Evolutionary conservation across 495 filamentous ascomycete species (phyloP), one percentile per base, ranked within the genome.

Genomic region (Penicillium antarcticum): DNA sequence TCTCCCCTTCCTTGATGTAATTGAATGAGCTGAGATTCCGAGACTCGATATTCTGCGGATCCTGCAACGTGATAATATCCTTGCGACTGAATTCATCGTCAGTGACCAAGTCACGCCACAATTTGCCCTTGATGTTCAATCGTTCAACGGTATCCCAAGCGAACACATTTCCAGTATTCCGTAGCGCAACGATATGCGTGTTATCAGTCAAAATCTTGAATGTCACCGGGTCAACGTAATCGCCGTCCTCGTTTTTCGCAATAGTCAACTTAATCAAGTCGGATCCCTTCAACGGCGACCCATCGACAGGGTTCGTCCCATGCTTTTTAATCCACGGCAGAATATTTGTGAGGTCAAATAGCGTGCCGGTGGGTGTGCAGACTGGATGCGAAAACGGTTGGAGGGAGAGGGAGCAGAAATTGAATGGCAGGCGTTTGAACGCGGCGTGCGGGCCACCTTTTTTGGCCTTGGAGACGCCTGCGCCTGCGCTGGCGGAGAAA

Each of bases 181-280:
- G 77, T 51, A 99, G 73, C 24, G 92, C 91, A 38, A 97, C 89
- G 38, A 99, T 87, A 65, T 99, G 94, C 8, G 95, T 96, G 66
- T 97, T 97, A 65, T 99, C 91, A 33, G 94, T 99, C 57, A 99
- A 86, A 10, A 94, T 86, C 71, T 99, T 99, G 77, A 87, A 97
- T 3, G 89, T 96, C 17, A 99, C 92, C 1, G 94, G 94, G 66
- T 99, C 94, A 54, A 96, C 88, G 57, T 89, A 89, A 58, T 98
- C 95, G 47, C 86, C 89, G 48, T 92, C 86, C 45, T 89, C 92
- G 68, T 97, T 99, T 69, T 95, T 92, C 45, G 87, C 81, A 62
- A 97, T 89, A 48, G 91, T 85, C 34, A 99, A 81, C 66, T 91
- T 92, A 58, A 97, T 90, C 29, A 99, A 79, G 50, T 97, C 92